Base-by-base conservation (phyloP, 2,329 filamentous ascomycete species). In the Colletotrichum coccodes region DNA sequence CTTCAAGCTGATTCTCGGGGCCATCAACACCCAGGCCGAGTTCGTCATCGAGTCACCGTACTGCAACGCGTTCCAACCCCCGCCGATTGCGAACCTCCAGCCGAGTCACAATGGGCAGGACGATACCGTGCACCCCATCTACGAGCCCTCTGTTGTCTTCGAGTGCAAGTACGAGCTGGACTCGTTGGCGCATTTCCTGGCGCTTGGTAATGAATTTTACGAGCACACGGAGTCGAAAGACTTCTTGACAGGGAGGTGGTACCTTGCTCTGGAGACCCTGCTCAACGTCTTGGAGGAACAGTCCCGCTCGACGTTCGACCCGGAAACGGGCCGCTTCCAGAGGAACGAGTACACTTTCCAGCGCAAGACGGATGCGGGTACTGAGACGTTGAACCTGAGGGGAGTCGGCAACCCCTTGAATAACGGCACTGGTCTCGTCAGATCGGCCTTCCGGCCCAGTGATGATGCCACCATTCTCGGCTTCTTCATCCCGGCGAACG, bases 101-200 rank as follows among this genome's bases (percentile, higher is more conserved):
- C 84, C 91, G 6, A 91, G 90, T 18, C 87, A 88, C 74, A 97
- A 95, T 75, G 93, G 93, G 3, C 93, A 97, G 77, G 88, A 91
- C 23, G 96, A 99, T 76, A 81, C 78, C 9, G 96, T 99, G 0
- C 94, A 97, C 74, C 96, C 96, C 0, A 85, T 86, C 0, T 98
- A 97, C 77, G 94, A 98, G 76, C 92, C 92, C 0, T 89, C 86
- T 0, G 88, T 91, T 56, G 96, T 99, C 4, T 99, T 98, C 72
- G 96, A 99, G 81, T 99, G 96, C 88, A 99, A 99, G 81, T 99
- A 98, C 80, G 96, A 99, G 83, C 90, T 99, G 26, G 96, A 99
- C 81, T 98, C 95, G 9, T 86, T 99, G 0, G 96, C 95, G 0
- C 92, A 97, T 76, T 99, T 99, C 79, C 86, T 99, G 6, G 90